These are phyloP conservation scores for Cryphonectria naterciae DNA, from an alignment of 2,329 filamentous ascomycete species.

Conservation along the genomic window DNA sequence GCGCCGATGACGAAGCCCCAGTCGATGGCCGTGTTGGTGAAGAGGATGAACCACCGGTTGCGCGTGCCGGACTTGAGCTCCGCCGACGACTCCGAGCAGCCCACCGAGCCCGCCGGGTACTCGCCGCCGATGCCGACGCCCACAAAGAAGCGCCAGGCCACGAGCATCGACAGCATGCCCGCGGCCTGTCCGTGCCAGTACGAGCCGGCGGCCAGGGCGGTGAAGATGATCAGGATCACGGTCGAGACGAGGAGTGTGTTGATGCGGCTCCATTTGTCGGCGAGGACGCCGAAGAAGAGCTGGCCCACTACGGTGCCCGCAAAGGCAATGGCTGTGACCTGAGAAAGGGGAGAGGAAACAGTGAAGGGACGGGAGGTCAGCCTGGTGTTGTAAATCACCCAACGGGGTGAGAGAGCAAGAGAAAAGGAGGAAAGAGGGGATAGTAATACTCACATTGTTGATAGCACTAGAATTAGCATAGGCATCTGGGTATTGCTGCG, in stretches of 20 bases:
- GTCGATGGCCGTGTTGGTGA: conserved; percentile 88
- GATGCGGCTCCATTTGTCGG: conserved; percentile 83
- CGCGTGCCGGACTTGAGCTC: conserved; percentile 79
- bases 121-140: conserved; percentile 79
- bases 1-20: conserved; percentile 75
- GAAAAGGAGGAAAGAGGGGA: neutral
- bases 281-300: conserved; percentile 77
- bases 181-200: conserved; percentile 71
- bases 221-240: conserved; percentile 82
- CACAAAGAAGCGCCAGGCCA: conserved; percentile 72
- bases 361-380: neutral
- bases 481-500: conserved; percentile 65
- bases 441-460: conserved; percentile 56
- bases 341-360: no score
- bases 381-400: neutral
- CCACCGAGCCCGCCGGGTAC: conserved; percentile 83
- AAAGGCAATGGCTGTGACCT: conserved; percentile 77
- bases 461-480: conserved; percentile 72
- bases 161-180: conserved; percentile 44
- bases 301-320: conserved; percentile 84
- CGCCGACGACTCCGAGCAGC: conserved; percentile 80
- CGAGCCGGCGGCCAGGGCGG: conserved; percentile 74
- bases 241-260: conserved; percentile 82
- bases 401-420: neutral
- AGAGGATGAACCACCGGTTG: conserved; percentile 91